A percentile compares a stretch with the other conserved stretches of the same genome.
These are phyloP conservation scores for Rickenella mellea DNA, from an alignment of 768 basidiomycete genomes.

Conservation along the genomic window DNA sequence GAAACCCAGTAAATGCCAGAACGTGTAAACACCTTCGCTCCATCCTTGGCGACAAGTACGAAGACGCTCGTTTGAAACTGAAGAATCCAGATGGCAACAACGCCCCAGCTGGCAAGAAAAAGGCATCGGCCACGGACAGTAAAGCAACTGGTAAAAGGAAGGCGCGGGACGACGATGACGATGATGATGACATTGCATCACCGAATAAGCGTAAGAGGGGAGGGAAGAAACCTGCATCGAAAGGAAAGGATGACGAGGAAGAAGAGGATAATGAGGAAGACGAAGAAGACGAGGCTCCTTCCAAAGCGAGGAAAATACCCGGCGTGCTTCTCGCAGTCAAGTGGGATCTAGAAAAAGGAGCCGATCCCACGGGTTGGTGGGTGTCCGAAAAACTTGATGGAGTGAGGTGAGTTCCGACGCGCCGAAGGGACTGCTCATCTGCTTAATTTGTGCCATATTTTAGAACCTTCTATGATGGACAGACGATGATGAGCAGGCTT, in stretches of 20 bases:
- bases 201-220: neutral
- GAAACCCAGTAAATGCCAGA: conserved; percentile 34
- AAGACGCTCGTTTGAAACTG: conserved; percentile 26
- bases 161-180: neutral
- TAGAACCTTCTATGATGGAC: conserved; percentile 45
- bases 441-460: neutral
- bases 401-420: conserved; percentile 32
- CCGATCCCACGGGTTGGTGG: conserved; percentile 52
- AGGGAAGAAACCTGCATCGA: conserved; percentile 1
- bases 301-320: conserved; percentile 24
- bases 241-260: conserved; percentile 3
- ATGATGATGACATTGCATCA: neutral
- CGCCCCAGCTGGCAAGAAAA: conserved; percentile 8
- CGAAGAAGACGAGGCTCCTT: conserved; percentile 4
- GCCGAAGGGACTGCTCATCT: neutral
- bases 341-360: conserved; percentile 44
- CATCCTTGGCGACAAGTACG: conserved; percentile 37
- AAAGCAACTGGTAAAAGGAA: neutral
- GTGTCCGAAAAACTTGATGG: conserved; percentile 56
- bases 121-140: neutral
- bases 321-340: conserved; percentile 45
- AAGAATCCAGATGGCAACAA: conserved; percentile 14
- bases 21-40: conserved; percentile 38
- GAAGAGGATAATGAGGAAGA: conserved; percentile 9
- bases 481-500: conserved; percentile 41